Evolutionary conservation across 2,329 filamentous ascomycete genomes (phyloP), one percentile per base, ranked within the genome.

Genomic region (Paracorniculantispora psalliotae): DNA sequence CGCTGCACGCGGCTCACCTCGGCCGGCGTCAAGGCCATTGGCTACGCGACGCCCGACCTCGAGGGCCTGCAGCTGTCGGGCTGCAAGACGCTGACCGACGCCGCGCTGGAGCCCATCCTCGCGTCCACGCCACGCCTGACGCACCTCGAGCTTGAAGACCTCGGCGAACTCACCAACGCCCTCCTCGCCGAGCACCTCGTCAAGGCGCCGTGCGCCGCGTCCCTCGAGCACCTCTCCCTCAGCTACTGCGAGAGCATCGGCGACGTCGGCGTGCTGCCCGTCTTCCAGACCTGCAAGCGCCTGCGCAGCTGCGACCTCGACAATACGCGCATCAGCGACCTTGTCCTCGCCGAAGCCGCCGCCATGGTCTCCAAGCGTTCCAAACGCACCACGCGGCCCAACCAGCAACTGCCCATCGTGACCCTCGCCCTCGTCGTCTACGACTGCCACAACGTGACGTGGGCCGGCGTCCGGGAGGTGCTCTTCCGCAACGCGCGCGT

Each of bases 381-480:
- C 2, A 66, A 69, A 54, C 76, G 74, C 47, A 74, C 75, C n/a
- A 73, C 73, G 10, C 69, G 72, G 53, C 68, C 71, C 28, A 66
- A 70, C 53, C 66, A n/a, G n/a, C n/a, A n/a, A n/a, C n/a, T 72
- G 5, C 86, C 87, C 2, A 72, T 73, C 39, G 71, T 89, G 17
- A 89, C 90, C 8, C 78, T 97, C 2, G 83, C 84, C 46, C 77
- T 97, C 63, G 88, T 92, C 0, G 87, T 93, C 8, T 99, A 94
- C 70, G 94, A 99, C 74, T 97, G 93, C 71, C 85, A 88, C 64
- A 90, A 93, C 66, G 86, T 97, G 3, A 96, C 91, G 1, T 97
- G 93, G 93, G 90, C 90, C 0, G 93, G 93, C 30, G 83, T 97
- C 39, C 87, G 90, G 51, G 91, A 96, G 72, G 84, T 97, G 1